Percentiles rank a stretch among this genome's conserved stretches.
phyloP scores from a whole-genome alignment of 2,329 filamentous ascomycete genomes.

The Penicillium sp. region DNA sequence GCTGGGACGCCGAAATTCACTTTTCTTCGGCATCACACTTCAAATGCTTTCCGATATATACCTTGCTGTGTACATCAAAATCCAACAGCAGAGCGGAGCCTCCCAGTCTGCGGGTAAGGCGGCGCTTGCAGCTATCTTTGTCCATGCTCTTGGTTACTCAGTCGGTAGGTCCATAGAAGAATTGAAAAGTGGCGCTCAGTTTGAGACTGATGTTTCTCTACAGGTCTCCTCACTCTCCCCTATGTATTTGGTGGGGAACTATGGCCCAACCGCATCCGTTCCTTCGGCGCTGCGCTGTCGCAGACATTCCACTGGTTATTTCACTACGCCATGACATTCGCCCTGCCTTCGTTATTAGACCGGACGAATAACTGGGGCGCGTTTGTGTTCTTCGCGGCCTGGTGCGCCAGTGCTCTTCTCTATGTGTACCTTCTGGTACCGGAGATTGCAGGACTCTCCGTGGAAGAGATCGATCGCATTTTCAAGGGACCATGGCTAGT shows the following conservation, averaged over 20 bases:
- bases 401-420: slow-evolving; percentile 35
- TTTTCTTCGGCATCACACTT: slow-evolving; percentile 34
- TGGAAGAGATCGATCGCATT: slow-evolving; percentile 35
- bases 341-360: slow-evolving; percentile 33
- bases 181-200: neutral
- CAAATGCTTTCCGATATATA: slow-evolving; percentile 44
- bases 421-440: slow-evolving; percentile 42
- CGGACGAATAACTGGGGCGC: slow-evolving; percentile 41
- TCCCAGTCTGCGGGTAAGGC: slow-evolving; percentile 29
- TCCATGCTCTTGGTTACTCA: slow-evolving; percentile 45
- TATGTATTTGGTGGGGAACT: slow-evolving; percentile 45
- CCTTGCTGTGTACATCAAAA: slow-evolving; percentile 40
- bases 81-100: slow-evolving; percentile 25
- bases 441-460: slow-evolving; percentile 26
- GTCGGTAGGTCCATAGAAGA: slow-evolving; percentile 21
- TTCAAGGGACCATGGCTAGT: neutral
- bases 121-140: slow-evolving; percentile 42
- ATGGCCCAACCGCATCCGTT: slow-evolving; percentile 45
- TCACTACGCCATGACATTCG: slow-evolving; percentile 37
- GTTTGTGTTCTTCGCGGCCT: slow-evolving; percentile 42
- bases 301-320: slow-evolving; percentile 44
- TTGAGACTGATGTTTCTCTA: neutral
- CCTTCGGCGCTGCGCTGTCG: slow-evolving; percentile 39
- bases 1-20: slow-evolving; percentile 38
- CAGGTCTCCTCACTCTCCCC: slow-evolving; percentile 35